A percentile compares a stretch with the other conserved stretches of the same genome.
Evolutionary conservation across 495 filamentous ascomycete species (phyloP).

Genomic region (Aspergillus coremiiformis): DNA sequence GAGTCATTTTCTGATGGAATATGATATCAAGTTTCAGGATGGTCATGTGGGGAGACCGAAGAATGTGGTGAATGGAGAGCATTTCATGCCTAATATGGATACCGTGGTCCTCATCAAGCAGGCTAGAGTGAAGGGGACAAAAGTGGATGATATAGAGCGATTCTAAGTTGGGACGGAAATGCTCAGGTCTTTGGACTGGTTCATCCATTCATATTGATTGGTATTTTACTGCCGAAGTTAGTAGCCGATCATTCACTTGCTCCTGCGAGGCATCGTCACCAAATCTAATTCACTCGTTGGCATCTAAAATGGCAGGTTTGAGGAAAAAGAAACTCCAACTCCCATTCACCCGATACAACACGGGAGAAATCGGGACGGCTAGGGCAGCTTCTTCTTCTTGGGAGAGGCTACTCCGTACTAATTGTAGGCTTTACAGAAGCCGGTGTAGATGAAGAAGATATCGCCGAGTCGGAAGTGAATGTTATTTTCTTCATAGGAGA

Average conservation of each 20-base stretch:
- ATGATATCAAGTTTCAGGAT: constrained; percentile 40
- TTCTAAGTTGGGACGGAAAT: not conserved
- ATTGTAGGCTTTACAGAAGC: constrained; percentile 42
- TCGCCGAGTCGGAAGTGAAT: constrained; percentile 40
- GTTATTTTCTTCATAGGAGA: constrained; percentile 29
- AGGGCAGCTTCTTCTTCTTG: constrained; percentile 23
- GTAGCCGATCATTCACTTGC: no score
- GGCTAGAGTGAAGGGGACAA: constrained; percentile 1
- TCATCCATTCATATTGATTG: no score
- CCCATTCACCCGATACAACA: constrained; percentile 36
- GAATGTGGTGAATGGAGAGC: constrained; percentile 26
- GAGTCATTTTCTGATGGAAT: constrained; percentile 44
- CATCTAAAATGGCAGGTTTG: constrained; percentile 50
- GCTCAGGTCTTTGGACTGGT: not conserved
- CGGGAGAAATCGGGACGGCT: constrained; percentile 34
- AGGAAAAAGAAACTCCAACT: constrained; percentile 49
- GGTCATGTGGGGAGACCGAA: constrained; percentile 15
- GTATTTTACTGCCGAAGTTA: no score
- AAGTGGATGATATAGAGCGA: not conserved
- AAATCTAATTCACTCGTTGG: constrained; percentile 6
- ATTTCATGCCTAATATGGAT: constrained; percentile 23
- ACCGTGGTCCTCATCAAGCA: constrained; percentile 24
- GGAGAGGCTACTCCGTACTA: constrained; percentile 22
- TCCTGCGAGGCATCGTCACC: no score
- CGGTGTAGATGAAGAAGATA: constrained; percentile 49